Evolutionary conservation across 768 basidiomycete species (phyloP).

Genomic region (Tricholoma matsutake): DNA sequence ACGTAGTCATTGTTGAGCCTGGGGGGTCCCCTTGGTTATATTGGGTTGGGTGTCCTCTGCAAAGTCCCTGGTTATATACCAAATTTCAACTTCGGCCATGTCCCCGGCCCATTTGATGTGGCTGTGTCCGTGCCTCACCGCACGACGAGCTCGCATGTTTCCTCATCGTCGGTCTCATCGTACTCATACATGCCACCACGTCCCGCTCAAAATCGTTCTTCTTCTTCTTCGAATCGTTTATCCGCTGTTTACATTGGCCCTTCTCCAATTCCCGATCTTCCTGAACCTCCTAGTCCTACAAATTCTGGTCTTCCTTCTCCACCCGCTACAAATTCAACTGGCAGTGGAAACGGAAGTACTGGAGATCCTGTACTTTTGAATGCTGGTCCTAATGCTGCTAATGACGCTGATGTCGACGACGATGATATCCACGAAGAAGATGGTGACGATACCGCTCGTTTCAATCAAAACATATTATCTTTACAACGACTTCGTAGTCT

Average conservation of each 20-base stretch:
- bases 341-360: constrained; percentile 77
- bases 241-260: constrained; percentile 44
- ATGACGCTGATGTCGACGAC: constrained; percentile 32
- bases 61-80: no score
- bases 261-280: constrained; percentile 55
- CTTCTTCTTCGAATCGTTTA: constrained; percentile 24
- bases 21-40: no score
- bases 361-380: constrained; percentile 38
- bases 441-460: constrained; percentile 51
- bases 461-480: constrained; percentile 55
- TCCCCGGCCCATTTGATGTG: no score
- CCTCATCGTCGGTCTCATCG: no score
- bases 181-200: constrained; percentile 35
- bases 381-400: neutral
- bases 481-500: constrained; percentile 69
- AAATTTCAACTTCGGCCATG: no score
- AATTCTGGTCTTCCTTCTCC: constrained; percentile 77
- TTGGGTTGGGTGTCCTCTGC: no score
- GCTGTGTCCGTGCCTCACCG: neutral
- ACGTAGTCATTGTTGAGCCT: no score
- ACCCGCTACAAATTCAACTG: constrained; percentile 82
- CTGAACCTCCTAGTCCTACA: constrained; percentile 65
- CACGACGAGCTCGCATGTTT: constrained; percentile 10
- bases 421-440: constrained; percentile 46
- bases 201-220: constrained; percentile 10